These are phyloP conservation scores for Colletotrichum cordylinicola DNA, from an alignment of 2,329 filamentous ascomycete species.

Conservation along the genomic window DNA sequence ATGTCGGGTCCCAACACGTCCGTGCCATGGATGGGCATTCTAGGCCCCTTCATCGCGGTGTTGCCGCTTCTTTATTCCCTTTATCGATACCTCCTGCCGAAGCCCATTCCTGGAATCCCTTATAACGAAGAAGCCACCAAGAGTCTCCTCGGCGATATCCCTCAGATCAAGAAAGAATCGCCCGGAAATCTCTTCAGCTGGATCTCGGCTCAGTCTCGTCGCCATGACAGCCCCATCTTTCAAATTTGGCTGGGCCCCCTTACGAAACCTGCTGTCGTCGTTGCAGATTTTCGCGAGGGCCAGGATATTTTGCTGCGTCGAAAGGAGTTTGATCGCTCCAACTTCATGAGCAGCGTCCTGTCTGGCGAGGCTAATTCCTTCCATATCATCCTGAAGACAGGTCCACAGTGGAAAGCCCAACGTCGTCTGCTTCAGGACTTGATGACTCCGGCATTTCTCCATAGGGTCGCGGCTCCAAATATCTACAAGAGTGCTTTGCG, in stretches of 20 bases:
- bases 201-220: background rate
- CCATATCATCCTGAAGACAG: slow-evolving; percentile 38
- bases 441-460: slow-evolving; percentile 41
- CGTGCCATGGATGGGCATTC: background rate
- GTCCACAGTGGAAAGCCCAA: slow-evolving; percentile 36
- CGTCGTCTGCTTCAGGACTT: slow-evolving; percentile 39
- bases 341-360: slow-evolving; percentile 9
- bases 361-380: slow-evolving; percentile 24
- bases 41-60: background rate
- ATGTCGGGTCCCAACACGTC: background rate
- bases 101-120: background rate
- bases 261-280: slow-evolving; percentile 31
- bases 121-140: background rate
- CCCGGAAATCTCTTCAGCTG: background rate
- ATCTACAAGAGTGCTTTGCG: slow-evolving; percentile 34
- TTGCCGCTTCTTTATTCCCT: background rate
- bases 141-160: background rate
- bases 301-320: slow-evolving; percentile 38
- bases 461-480: slow-evolving; percentile 35
- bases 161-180: background rate
- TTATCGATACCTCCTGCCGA: background rate
- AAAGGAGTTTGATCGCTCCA: slow-evolving; percentile 37
- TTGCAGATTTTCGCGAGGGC: slow-evolving; percentile 36
- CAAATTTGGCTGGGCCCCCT: slow-evolving; percentile 40
- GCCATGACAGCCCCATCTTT: slow-evolving; percentile 22